phyloP scores from a whole-genome alignment of 805 yeast genomes.

The Yamadazyma olivae region DNA sequence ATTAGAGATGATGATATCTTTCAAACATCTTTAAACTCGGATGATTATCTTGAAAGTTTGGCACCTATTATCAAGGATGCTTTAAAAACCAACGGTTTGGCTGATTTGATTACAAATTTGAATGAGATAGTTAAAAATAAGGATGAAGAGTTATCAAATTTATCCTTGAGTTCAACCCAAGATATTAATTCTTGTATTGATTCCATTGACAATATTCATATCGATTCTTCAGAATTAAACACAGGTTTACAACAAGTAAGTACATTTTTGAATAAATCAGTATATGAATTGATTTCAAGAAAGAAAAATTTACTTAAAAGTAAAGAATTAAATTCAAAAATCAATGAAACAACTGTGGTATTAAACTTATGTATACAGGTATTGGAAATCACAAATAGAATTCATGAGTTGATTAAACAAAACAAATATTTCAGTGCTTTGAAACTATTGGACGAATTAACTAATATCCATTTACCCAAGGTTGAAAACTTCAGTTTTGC shows the following conservation, averaged over 20 bases:
- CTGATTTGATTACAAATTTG: conserved; percentile 53
- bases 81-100: conserved; percentile 49
- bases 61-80: conserved; percentile 73
- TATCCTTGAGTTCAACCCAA: conserved; percentile 59
- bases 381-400: conserved; percentile 79
- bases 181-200: conserved; percentile 59
- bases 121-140: conserved; percentile 56
- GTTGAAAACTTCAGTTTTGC: conserved; percentile 75
- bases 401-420: conserved; percentile 73
- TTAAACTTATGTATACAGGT: conserved; percentile 75
- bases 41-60: conserved; percentile 74
- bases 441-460: conserved; percentile 74
- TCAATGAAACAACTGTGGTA: conserved; percentile 67
- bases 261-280: conserved; percentile 58
- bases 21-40: conserved; percentile 49
- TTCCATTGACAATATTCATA: conserved; percentile 59
- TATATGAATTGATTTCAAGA: conserved; percentile 58
- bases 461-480: conserved; percentile 64
- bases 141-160: conserved; percentile 59
- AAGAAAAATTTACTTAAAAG: conserved; percentile 58
- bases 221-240: conserved; percentile 53
- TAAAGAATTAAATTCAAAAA: conserved; percentile 62
- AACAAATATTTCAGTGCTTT: conserved; percentile 83
- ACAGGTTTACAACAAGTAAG: conserved; percentile 56
- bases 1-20: conserved; percentile 41